Evolutionary conservation across 805 yeast genomes (phyloP).

Genomic region (Saturnispora gosingensis): DNA sequence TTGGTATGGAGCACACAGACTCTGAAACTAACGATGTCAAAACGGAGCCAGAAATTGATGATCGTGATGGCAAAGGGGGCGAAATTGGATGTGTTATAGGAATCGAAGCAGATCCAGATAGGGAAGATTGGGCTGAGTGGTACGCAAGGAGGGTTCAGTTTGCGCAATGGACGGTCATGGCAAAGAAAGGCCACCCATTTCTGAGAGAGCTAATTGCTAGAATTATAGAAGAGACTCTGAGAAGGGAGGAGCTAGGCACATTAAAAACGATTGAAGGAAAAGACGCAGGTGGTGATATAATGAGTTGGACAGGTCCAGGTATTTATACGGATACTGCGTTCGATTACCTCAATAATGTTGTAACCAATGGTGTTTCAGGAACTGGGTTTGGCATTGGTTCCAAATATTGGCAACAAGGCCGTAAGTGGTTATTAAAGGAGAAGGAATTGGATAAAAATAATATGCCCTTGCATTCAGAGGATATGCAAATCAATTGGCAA

Average conservation of each 20-base stretch:
- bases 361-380: slow-evolving; percentile 25
- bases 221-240: slow-evolving; percentile 67
- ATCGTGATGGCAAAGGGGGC: slow-evolving; percentile 30
- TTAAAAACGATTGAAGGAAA: slow-evolving; percentile 43
- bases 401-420: slow-evolving; percentile 17
- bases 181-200: slow-evolving; percentile 87
- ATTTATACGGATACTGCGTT: slow-evolving; percentile 85
- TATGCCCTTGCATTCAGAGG: slow-evolving; percentile 18
- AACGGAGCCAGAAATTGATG: slow-evolving; percentile 23
- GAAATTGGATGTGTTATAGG: slow-evolving; percentile 76
- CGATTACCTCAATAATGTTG: slow-evolving; percentile 62
- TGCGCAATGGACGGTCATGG: slow-evolving; percentile 94
- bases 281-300: slow-evolving; percentile 65
- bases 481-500: slow-evolving; percentile 44
- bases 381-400: slow-evolving; percentile 30
- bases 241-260: slow-evolving; percentile 38
- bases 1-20: neutral
- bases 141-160: slow-evolving; percentile 89
- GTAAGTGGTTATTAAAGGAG: slow-evolving; percentile 16
- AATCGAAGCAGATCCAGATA: slow-evolving; percentile 94
- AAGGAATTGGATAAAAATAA: slow-evolving; percentile 17
- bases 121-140: slow-evolving; percentile 91
- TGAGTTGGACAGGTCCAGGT: slow-evolving; percentile 97
- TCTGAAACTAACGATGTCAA: too few species aligned
- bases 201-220: slow-evolving; percentile 69